Conservation (phyloP, 2,329 filamentous ascomycete genomes). For the Aspergillus sojae region DNA sequence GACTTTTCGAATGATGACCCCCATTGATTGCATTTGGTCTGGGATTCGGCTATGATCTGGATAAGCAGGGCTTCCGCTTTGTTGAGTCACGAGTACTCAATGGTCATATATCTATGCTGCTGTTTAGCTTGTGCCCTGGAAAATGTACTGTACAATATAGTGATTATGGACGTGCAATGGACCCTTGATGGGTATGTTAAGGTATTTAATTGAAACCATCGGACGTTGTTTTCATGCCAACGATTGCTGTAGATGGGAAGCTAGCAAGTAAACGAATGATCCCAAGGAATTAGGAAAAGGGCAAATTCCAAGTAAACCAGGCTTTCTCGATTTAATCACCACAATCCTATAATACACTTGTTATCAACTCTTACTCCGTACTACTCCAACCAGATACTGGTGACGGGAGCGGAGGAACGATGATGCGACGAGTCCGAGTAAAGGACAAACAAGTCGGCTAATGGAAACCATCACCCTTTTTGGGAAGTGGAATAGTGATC, state of each 20-base stretch:
- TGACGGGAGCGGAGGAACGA: neutral
- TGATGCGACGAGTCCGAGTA: neutral
- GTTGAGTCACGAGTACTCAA: neutral
- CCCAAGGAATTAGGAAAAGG: neutral
- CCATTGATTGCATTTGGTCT: slow-evolving; percentile 4
- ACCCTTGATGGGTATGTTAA: slow-evolving; percentile 1
- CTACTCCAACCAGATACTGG: neutral
- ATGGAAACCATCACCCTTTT: slow-evolving; percentile 1
- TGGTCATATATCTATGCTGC: neutral
- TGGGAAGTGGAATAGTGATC: neutral
- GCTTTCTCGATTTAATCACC: neutral
- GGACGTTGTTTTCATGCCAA: neutral
- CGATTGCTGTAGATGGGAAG: neutral
- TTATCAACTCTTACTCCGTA: too few relatives aligned
- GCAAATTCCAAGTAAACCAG: neutral
- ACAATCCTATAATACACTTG: neutral
- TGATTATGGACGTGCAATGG: neutral
- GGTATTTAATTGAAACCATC: neutral
- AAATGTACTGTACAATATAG: slow-evolving; percentile 3
- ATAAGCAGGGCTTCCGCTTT: neutral
- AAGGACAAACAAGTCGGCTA: neutral
- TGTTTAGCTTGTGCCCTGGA: neutral
- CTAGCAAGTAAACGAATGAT: neutral
- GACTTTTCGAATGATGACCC: slow-evolving; percentile 24
- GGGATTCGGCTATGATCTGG: neutral